Base-by-base conservation (phyloP, 148 eudicot species). In the Rhododendron ovatum region DNA sequence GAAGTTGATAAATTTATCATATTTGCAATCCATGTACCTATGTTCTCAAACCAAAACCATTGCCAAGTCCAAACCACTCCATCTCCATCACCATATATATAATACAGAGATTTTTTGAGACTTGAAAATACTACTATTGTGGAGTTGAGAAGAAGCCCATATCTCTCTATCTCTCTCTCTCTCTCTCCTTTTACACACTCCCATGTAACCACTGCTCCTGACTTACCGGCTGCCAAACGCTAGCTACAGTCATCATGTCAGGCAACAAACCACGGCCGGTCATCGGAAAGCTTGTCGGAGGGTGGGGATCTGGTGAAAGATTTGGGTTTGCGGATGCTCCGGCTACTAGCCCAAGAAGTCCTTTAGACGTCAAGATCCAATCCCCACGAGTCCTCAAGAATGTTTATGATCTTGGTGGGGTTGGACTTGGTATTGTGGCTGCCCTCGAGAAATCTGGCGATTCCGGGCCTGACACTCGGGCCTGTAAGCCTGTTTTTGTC, bases 351-450 rank as follows among this genome's bases (percentile, higher is more conserved):
- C 94, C 93, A 28, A 86, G 84, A 77, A 87, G 91, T 81, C 92
- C 91, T 15, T 61, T 89, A 47, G 92, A 93, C 1, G 83, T 67
- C 85, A 87, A 83, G 83, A 86, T 84, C 81, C 88, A 78, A 28
- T 91, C 95, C 4, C 95, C 93, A 2, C 88, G 89, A 67, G 86
- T 91, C 1, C 76, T 87, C 13, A 94, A 92, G 45, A 86, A 82
- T 39, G 84, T 13, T 26, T 30, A 87, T 28, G 93, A 91, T 88
- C 86, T 89, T 18, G 93, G 94, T 41, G 93, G 92, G n/a, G 85
- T 94, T 50, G 98, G 98, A 2, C 90, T 95, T 13, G 98, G 94
- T 15, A 92, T 95, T 37, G 90, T 93, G 0, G 98, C 94, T 1
- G 94, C 95, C 55, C 95, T 94, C 5, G 92, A 93, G 30, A 86